phyloP scores from a whole-genome alignment of 129 eudicot species.

The Glebionis coronaria region DNA sequence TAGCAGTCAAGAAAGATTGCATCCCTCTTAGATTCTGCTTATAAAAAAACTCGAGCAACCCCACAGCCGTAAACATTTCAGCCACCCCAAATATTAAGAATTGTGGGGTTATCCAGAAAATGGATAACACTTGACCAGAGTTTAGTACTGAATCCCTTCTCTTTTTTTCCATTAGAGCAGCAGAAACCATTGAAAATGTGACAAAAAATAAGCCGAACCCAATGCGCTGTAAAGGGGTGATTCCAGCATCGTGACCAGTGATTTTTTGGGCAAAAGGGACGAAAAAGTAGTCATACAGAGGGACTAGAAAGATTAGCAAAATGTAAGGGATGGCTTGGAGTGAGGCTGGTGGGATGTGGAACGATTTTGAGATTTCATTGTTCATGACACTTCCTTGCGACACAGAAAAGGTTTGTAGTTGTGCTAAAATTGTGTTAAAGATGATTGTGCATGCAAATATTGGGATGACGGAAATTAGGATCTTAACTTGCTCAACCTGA shows the following conservation, averaged over 20 bases:
- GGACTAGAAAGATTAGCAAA: slow-evolving; percentile 73
- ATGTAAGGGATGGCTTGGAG: slow-evolving; percentile 96
- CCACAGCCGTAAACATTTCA: slow-evolving; percentile 97
- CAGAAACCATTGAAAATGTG: slow-evolving; percentile 87
- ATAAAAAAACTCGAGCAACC: slow-evolving; percentile 90
- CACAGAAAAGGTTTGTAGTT: slow-evolving; percentile 95
- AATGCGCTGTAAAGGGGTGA: slow-evolving; percentile 76
- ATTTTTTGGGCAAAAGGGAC: slow-evolving; percentile 69
- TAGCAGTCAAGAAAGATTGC: slow-evolving; percentile 80
- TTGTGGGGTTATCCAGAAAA: slow-evolving; percentile 91
- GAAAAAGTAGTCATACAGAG: slow-evolving; percentile 66
- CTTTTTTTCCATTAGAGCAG: slow-evolving; percentile 74
- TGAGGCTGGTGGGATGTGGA: slow-evolving; percentile 92
- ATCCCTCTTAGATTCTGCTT: slow-evolving; percentile 74
- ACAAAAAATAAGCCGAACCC: slow-evolving; percentile 70
- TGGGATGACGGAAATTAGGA: slow-evolving; percentile 66
- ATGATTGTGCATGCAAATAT: slow-evolving; percentile 87
- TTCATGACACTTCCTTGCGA: slow-evolving; percentile 94
- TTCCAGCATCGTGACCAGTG: slow-evolving; percentile 71
- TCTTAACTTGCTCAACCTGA: slow-evolving; percentile 87
- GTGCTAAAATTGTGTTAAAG: slow-evolving; percentile 88
- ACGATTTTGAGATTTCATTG: slow-evolving; percentile 55
- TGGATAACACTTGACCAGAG: slow-evolving; percentile 37
- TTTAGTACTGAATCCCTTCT: slow-evolving; percentile 46
- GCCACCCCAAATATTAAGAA: slow-evolving; percentile 82